phyloP scores from a whole-genome alignment of 2,329 filamentous ascomycete species.

The Arthrobotrys entomopaga region DNA sequence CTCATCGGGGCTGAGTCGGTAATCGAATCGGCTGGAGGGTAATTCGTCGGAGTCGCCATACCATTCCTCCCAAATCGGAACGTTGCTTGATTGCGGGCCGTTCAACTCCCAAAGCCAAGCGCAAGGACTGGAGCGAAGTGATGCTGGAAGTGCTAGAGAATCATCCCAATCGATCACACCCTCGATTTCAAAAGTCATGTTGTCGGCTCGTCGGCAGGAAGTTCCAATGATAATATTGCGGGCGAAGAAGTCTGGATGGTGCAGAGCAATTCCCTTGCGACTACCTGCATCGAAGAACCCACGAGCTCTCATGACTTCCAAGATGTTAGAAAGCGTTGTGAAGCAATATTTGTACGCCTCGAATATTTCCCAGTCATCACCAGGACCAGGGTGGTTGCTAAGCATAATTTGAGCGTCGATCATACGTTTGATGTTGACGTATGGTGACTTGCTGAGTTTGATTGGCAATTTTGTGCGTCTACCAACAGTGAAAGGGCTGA shows the following conservation, averaged over 20 bases:
- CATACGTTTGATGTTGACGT: constrained; percentile 38
- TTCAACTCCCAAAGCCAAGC: constrained; percentile 47
- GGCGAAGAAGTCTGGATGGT: constrained; percentile 48
- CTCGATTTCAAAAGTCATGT: constrained; percentile 37
- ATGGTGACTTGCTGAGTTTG: constrained; percentile 15
- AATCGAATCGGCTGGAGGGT: constrained; percentile 38
- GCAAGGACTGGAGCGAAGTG: constrained; percentile 39
- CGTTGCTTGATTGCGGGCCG: constrained; percentile 30
- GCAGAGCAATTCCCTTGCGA: constrained; percentile 22
- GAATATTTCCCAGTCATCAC: not conserved
- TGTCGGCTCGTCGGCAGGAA: constrained; percentile 35
- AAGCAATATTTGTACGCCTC: constrained; percentile 23
- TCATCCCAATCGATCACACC: constrained; percentile 50
- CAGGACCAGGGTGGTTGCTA: not conserved
- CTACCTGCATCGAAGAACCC: constrained; percentile 26
- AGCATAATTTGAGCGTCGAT: constrained; percentile 29
- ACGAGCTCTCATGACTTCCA: constrained; percentile 41
- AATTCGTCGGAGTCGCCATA: constrained; percentile 50
- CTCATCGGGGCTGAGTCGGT: constrained; percentile 43
- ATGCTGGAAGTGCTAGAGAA: constrained; percentile 27
- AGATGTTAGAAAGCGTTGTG: constrained; percentile 14
- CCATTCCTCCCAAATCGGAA: constrained; percentile 48
- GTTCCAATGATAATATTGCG: constrained; percentile 51
- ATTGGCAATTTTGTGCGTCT: constrained; percentile 20
- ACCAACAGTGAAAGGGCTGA: constrained; percentile 13